Base-by-base conservation (phyloP, 2,329 filamentous ascomycete species). In the Grosmannia serpens region DNA sequence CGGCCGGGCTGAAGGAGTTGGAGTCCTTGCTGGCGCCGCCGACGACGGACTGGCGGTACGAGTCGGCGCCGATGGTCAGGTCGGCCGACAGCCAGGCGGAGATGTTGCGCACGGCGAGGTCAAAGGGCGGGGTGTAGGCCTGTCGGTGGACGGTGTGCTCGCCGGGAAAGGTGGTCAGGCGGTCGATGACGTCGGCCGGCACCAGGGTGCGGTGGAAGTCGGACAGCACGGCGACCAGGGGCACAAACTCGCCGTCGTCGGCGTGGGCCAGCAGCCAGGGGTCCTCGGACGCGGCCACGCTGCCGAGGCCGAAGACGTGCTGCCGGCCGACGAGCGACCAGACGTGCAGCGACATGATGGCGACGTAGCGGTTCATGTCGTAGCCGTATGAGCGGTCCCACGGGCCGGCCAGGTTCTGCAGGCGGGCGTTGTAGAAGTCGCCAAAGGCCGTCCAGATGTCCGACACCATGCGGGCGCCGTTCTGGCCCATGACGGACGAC, bases 331-430 rank as follows among this genome's bases (percentile, higher is more conserved):
- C 71, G 4, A 83, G 60, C 0, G 77, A 75, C 82, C 82, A 85
- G 61, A 85, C 74, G 69, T 81, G 81, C 17, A 81, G 66, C 0
- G 77, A 77, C 66, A 85, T 76, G 54, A 85, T 73, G 56, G 78
- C 78, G 4, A 84, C 66, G 63, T 85, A 85, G 8, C 75, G 70
- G 58, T 82, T 84, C 82, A 85, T 84, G 60, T 86, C 82, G 59
- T 78, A 85, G 0, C 82, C 82, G 61, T 86, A 86, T 0, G 77
- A 73, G 0, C 83, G 76, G 66, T 86, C 83, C 83, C 83, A 86
- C 0, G 83, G 83, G 0, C 83, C 83, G 2, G 82, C 82, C 53
- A 85, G 74, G 61, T 85, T 86, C 62, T 75, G 78, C 69, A 86
- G 67, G 2, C 76, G 73, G 1, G 82, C 77, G 57, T 85, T 79